Evolutionary conservation across 2,329 filamentous ascomycete genomes (phyloP), one percentile per base, ranked within the genome.

Genomic region (Stagonosporopsis rhizophila): DNA sequence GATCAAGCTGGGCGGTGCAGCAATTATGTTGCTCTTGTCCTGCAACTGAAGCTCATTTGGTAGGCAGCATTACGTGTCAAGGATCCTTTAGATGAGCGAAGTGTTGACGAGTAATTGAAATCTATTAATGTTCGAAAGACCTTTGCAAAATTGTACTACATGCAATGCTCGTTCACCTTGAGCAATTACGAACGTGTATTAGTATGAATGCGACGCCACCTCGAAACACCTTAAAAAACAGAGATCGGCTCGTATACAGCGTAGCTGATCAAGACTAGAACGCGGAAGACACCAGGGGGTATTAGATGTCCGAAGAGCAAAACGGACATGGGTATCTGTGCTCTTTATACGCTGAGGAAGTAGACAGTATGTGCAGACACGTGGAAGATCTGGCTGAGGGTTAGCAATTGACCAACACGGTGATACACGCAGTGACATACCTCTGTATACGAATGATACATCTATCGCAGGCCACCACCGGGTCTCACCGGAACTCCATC

Each of bases 251-350:
- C 12, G 41, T 35, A 50, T 40, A 52, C 30, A 52, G 38, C 28
- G 27, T 20, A 17, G 20, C 5, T 45, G 17, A 38, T 15, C 37
- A 25, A 56, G 35, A 50, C 20, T 57, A 44, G 25, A 27, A 28
- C 38, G 53, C 44, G 39, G 32, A 32, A 44, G 48, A 51, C 38
- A 32, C 57, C 56, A 66, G 53, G 68, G 23, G 67, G 68, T 68
- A 69, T 71, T 71, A 66, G 46, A 44, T 60, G 42, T 60, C 55
- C 54, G 53, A 39, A 58, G 62, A 63, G 56, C 58, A 60, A 53
- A 66, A 56, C 46, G 45, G 44, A 65, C 66, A 58, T 49, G 71
- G 71, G 71, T 73, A 56, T 56, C 47, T 56, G 53, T 56, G 47
- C 53, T 66, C 58, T 60, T 65, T 62, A 47, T 59, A 63, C 58